Base-by-base conservation (phyloP, 305 asterid species). In the Withania somnifera region DNA sequence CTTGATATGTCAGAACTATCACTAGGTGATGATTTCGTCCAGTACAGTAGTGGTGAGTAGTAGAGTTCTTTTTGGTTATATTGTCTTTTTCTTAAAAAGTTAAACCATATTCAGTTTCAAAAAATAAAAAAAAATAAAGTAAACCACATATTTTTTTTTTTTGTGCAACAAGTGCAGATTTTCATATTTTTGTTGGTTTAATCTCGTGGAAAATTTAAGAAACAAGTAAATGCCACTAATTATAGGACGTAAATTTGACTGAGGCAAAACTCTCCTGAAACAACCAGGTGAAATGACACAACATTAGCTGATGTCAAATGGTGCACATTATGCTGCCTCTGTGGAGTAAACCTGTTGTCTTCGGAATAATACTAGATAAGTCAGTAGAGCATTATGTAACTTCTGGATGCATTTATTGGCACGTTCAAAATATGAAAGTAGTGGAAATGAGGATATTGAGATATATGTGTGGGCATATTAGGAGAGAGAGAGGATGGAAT, bases 1-100 rank as follows among this genome's bases (percentile, higher is more conserved):
- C 93, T 96, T 85, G 95, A 90, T 88, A 90, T 94, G 98, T 91
- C 99, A 52, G 99, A 93, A 52, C 82, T 96, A 75, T 90, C 97
- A 61, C 87, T 96, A 54, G 86, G 82, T 68, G 98, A 94, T 84
- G 94, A 93, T 77, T 92, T 91, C 84, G 86, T 64, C 80, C 91
- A 89, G 84, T 89, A 88, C 75, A 91, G 84, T 85, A 73, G 89
- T 80, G 98, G 99, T 96, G 83, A 91, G 94, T 45, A 84, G 81
- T 73, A 80, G 57, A 5, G 15, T 79, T 82, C 50, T 26, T 77
- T 73, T 83, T 57, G 67, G 76, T 67, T 85, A 24, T 17, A 17
- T 17, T 19, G 26, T 67, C 64, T 78, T 63, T 83, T 22, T 22
- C 24, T 58, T 77, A 83, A 47, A 26, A 52, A 54, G 45, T 8